A percentile compares a stretch with the other conserved stretches of the same genome.
Evolutionary conservation across 805 yeast species (phyloP).

Genomic region (Danielia reshetovae): DNA sequence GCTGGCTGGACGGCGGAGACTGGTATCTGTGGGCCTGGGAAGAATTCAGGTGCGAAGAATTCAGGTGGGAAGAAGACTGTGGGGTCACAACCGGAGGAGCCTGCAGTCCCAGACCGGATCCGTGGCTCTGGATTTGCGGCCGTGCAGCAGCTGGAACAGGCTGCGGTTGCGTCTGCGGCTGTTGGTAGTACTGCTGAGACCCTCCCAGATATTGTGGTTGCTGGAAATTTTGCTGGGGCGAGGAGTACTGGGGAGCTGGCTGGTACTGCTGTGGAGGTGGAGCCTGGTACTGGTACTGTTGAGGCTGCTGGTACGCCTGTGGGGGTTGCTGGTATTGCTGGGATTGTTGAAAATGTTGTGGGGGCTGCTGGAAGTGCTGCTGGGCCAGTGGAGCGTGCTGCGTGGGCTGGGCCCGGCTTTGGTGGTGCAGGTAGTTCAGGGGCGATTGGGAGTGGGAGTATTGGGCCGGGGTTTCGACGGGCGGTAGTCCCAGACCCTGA

Average conservation of each 20-base stretch:
- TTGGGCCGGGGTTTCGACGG: constrained; percentile 9
- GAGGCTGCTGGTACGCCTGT: background rate
- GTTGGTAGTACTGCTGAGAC: constrained; percentile 1
- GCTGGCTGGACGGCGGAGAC: no score
- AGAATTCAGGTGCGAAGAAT: no score
- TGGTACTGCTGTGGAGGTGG: background rate
- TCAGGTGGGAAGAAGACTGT: no score
- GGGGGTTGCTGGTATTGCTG: constrained; percentile 5
- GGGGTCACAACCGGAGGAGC: no score
- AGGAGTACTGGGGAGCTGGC: no score
- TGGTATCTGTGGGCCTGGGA: no score
- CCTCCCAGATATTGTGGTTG: no score
- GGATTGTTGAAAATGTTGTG: constrained; percentile 1
- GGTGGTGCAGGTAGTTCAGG: constrained; percentile 4
- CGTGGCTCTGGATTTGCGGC: no score
- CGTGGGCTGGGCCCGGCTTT: background rate
- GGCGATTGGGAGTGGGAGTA: constrained; percentile 3
- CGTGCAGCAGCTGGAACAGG: no score
- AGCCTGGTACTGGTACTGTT: constrained; percentile 1
- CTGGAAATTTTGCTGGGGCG: no score
- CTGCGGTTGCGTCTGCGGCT: background rate
- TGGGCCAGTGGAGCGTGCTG: background rate
- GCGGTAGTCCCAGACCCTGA: constrained; percentile 10
- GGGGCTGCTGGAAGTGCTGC: constrained; percentile 3
- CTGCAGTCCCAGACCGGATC: no score